These are phyloP conservation scores for Suaeda aralocaspica DNA, from an alignment of 148 eudicot species.

Conservation along the genomic window DNA sequence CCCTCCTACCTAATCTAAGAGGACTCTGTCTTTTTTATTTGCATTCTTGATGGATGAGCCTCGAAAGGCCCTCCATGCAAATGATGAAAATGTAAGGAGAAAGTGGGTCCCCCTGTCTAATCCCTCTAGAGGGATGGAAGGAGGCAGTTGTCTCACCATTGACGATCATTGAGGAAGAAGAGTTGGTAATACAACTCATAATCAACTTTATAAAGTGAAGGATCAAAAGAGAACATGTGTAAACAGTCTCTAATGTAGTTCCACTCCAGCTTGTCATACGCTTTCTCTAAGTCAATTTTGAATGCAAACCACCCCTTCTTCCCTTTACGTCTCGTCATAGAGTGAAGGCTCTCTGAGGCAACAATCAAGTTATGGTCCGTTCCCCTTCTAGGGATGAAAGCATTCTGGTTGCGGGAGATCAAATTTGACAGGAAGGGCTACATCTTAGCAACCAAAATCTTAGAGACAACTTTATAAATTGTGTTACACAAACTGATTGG, in stretches of 20 bases:
- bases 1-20: neutral
- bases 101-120: neutral
- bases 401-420: neutral
- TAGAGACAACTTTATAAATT: neutral
- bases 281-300: no score
- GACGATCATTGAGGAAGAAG: neutral
- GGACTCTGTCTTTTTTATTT: neutral
- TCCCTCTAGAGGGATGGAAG: neutral
- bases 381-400: neutral
- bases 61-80: neutral
- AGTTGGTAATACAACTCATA: neutral
- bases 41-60: neutral
- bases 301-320: no score
- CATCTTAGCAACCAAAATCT: neutral
- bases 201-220: no score
- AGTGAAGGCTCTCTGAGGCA: neutral
- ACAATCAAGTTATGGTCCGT: neutral
- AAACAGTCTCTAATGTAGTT: neutral
- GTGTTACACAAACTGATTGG: neutral
- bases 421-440: neutral
- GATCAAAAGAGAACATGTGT: neutral
- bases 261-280: neutral
- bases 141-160: neutral
- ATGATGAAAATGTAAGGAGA: neutral
- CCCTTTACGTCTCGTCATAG: neutral